Percentiles rank a stretch among this genome's conserved stretches.
Conservation (phyloP, 768 basidiomycete species). For the Boletus reticuloceps region DNA sequence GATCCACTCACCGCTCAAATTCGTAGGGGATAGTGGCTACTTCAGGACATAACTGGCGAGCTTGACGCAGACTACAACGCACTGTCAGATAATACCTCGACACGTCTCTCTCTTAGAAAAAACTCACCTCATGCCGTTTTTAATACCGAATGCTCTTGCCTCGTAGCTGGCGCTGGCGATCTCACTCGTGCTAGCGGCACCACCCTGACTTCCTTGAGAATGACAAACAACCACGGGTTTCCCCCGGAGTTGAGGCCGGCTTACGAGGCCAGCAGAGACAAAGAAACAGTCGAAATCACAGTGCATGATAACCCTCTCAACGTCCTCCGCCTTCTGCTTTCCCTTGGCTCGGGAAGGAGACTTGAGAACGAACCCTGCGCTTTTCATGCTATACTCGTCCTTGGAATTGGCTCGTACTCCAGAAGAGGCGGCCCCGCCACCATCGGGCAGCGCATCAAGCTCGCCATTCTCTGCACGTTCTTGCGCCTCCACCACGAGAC, state of each 20-base stretch:
- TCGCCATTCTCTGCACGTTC: conserved; percentile 54
- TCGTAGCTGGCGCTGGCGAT: conserved; percentile 96
- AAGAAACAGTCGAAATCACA: conserved; percentile 98
- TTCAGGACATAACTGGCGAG: conserved; percentile 69
- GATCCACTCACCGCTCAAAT: conserved; percentile 65
- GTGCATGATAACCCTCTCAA: conserved; percentile 78
- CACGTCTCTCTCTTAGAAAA: neutral
- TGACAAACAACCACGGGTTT: conserved; percentile 96
- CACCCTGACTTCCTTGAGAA: conserved; percentile 75
- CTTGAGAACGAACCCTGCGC: conserved; percentile 45
- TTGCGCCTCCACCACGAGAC: conserved; percentile 77
- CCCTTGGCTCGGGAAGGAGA: conserved; percentile 50
- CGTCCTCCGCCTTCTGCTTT: conserved; percentile 48
- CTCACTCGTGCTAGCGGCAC: conserved; percentile 82
- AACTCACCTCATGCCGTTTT: conserved; percentile 90
- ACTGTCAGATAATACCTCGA: neutral
- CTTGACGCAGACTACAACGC: conserved; percentile 66
- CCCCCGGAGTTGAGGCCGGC: conserved; percentile 76
- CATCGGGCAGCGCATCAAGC: conserved; percentile 2
- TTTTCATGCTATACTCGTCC: conserved; percentile 49
- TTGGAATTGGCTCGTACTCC: neutral
- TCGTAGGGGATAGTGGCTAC: conserved; percentile 88
- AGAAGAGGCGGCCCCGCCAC: neutral
- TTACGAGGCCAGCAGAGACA: conserved; percentile 84
- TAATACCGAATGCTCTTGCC: conserved; percentile 82